A percentile compares a stretch with the other conserved stretches of the same genome.
Evolutionary conservation across 768 basidiomycete species (phyloP).

Genomic region (Epithele typhae): DNA sequence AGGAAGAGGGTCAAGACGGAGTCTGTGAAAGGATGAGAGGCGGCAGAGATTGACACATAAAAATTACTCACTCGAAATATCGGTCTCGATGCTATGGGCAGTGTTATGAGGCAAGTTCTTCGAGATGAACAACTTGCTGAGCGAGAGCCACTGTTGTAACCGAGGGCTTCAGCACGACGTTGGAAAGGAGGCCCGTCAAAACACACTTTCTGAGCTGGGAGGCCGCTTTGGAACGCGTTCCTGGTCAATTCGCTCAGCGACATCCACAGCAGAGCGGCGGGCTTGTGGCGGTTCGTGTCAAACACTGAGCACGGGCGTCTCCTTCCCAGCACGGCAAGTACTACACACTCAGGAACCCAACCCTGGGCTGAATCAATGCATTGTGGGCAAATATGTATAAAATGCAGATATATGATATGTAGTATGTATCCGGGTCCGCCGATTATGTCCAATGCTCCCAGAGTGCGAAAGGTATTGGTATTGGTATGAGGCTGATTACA

Average conservation of each 20-base stretch:
- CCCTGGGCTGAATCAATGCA: too few relatives aligned
- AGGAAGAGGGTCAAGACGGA: constrained; percentile 65
- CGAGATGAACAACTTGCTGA: constrained; percentile 59
- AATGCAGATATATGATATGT: too few relatives aligned
- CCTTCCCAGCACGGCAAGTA: too few relatives aligned
- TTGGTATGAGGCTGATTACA: too few relatives aligned
- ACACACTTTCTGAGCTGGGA: constrained; percentile 59
- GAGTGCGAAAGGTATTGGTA: too few relatives aligned
- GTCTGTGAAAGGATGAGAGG: constrained; percentile 40
- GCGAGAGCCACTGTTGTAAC: constrained; percentile 73
- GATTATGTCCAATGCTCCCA: too few relatives aligned
- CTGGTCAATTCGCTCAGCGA: constrained; percentile 65
- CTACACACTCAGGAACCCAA: too few relatives aligned
- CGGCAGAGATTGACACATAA: not conserved
- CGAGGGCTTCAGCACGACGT: not conserved
- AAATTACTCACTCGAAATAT: constrained; percentile 54
- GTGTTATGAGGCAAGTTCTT: constrained; percentile 39
- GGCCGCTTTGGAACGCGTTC: constrained; percentile 69
- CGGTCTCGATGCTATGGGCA: constrained; percentile 43
- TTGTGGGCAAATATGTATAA: too few relatives aligned
- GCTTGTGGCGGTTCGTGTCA: not conserved
- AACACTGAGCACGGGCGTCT: constrained; percentile 6
- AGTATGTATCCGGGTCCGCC: too few relatives aligned
- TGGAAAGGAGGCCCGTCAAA: too few relatives aligned
- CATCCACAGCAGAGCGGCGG: constrained; percentile 35